These are phyloP conservation scores for Aureobasidium pullulans DNA, from an alignment of 2,329 filamentous ascomycete genomes.

Conservation along the genomic window DNA sequence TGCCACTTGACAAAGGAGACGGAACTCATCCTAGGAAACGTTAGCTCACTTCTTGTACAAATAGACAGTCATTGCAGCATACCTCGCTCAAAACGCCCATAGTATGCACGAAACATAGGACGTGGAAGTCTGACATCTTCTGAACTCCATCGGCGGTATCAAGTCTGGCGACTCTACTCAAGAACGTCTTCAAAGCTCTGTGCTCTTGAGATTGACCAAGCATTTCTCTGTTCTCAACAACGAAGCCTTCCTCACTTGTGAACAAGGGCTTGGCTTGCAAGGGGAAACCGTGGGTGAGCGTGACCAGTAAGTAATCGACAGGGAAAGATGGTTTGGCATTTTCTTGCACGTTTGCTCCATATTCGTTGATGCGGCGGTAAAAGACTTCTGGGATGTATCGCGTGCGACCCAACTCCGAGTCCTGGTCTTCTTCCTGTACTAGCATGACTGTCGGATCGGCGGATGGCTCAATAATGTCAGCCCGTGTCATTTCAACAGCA, in stretches of 20 bases:
- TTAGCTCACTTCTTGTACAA: slow-evolving; percentile 1
- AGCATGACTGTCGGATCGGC: slow-evolving; percentile 91
- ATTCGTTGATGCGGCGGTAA: slow-evolving; percentile 91
- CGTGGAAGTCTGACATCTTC: slow-evolving; percentile 84
- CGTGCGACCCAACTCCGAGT: slow-evolving; percentile 60
- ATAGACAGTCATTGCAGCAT: slow-evolving; percentile 17
- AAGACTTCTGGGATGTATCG: slow-evolving; percentile 97
- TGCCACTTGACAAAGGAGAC: slow-evolving; percentile 77
- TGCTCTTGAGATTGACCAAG: slow-evolving; percentile 82
- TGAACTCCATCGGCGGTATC: slow-evolving; percentile 58
- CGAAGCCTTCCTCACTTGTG: slow-evolving; percentile 58
- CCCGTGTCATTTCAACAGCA: slow-evolving; percentile 92
- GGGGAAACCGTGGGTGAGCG: slow-evolving; percentile 93
- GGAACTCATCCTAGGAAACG: slow-evolving; percentile 69
- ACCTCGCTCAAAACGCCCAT: slow-evolving; percentile 83
- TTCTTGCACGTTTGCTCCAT: slow-evolving; percentile 91
- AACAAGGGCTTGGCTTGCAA: slow-evolving; percentile 72
- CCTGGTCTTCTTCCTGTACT: slow-evolving; percentile 84
- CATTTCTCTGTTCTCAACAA: slow-evolving; percentile 83
- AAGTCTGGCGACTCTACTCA: slow-evolving; percentile 53
- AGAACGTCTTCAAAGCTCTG: slow-evolving; percentile 56
- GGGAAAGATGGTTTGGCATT: slow-evolving; percentile 96
- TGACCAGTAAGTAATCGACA: slow-evolving; percentile 92
- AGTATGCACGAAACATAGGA: slow-evolving; percentile 77
- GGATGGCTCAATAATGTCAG: slow-evolving; percentile 90